Conservation (phyloP, 164 flowering plant genomes). For the Aristolochia californica region DNA sequence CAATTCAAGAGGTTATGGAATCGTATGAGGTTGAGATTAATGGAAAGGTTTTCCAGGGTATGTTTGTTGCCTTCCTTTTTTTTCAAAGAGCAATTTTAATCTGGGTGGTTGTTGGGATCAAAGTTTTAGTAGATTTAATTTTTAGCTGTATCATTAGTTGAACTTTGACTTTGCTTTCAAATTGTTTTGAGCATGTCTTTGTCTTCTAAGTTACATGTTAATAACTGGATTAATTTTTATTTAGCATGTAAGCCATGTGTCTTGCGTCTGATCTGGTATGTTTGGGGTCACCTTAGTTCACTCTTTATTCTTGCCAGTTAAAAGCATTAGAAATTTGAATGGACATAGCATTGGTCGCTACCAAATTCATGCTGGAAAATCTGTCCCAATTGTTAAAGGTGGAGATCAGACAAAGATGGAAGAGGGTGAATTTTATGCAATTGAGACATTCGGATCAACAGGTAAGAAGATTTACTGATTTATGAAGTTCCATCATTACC, state of each 20-base stretch:
- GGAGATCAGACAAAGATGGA: slow-evolving; percentile 99
- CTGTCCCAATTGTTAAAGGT: slow-evolving; percentile 97
- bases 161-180: neutral
- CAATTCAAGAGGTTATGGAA: slow-evolving; percentile 98
- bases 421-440: slow-evolving; percentile 97
- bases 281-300: neutral
- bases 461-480: slow-evolving; percentile 26
- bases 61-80: neutral
- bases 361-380: slow-evolving; percentile 97
- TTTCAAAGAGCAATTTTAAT: neutral
- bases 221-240: neutral
- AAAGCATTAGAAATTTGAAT: slow-evolving; percentile 91
- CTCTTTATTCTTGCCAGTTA: slow-evolving; percentile 44
- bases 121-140: neutral
- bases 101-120: neutral
- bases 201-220: neutral
- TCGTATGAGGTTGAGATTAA: slow-evolving; percentile 97
- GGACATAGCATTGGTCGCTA: slow-evolving; percentile 94
- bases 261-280: too few species aligned
- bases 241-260: too few species aligned
- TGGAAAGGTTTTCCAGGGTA: slow-evolving; percentile 90
- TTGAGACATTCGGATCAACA: slow-evolving; percentile 95
- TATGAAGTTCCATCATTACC: too few species aligned
- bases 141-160: neutral
- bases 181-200: neutral